A percentile compares a stretch with the other conserved stretches of the same genome.
These are phyloP conservation scores for Suhomyces bolitotheri DNA, from an alignment of 1,139 yeast genomes.

Conservation along the genomic window DNA sequence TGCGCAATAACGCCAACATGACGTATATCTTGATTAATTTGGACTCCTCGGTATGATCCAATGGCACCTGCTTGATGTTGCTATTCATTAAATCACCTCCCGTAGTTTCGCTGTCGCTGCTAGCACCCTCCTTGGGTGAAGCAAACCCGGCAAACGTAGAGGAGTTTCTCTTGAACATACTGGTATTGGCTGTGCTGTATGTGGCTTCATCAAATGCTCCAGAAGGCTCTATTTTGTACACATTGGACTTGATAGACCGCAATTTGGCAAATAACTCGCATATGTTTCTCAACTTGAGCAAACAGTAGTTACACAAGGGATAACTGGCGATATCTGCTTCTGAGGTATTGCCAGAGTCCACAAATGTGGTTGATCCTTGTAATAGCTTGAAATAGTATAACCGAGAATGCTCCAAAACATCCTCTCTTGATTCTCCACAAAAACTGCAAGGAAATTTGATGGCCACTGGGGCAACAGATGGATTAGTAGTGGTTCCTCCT, in stretches of 20 bases:
- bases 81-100: conserved; percentile 13
- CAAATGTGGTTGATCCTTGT: conserved; percentile 16
- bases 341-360: conserved; percentile 9
- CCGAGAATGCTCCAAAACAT: conserved; percentile 73
- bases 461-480: conserved; percentile 60
- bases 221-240: conserved; percentile 39
- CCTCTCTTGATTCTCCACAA: conserved; percentile 76
- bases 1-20: conserved; percentile 32
- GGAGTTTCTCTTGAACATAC: conserved; percentile 22
- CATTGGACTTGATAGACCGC: conserved; percentile 58
- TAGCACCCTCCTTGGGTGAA: conserved; percentile 2
- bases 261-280: conserved; percentile 78
- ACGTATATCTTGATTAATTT: conserved; percentile 25
- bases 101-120: conserved; percentile 9
- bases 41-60: conserved; percentile 21
- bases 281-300: conserved; percentile 72
- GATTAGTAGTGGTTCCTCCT: conserved; percentile 4
- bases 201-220: conserved; percentile 25
- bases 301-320: conserved; percentile 84
- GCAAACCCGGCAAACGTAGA: conserved; percentile 9
- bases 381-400: conserved; percentile 62
- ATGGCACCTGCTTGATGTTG: conserved; percentile 13
- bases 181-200: conserved; percentile 9
- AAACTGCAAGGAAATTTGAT: conserved; percentile 71
- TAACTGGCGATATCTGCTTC: conserved; percentile 42